Base-by-base conservation (phyloP, 345 rosid species). In the Erysimum cheiranthoides region DNA sequence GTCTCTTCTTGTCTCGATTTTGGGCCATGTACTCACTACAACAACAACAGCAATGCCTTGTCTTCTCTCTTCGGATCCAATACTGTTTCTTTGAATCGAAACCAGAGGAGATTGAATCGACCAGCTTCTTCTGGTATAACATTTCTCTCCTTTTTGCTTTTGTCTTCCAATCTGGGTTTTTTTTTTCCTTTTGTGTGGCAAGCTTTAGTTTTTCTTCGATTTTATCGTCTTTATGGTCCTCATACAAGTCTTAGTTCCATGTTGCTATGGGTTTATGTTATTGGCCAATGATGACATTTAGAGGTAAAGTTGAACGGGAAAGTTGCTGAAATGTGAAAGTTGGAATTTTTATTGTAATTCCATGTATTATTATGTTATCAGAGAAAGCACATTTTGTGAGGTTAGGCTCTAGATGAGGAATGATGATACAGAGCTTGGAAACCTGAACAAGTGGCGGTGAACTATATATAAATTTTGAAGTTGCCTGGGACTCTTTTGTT, bases 1-100 rank as follows among this genome's bases (percentile, higher is more conserved):
- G 78, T 87, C 80, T 77, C 74, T 68, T 88, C 96, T 12, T 90
- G 85, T 64, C 76, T 90, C 74, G 86, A 90, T 42, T 85, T 87
- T 58, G 90, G 88, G 79, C 94, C 96, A 6, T 93, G 91, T 68
- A 62, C 75, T 51, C 88, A 89, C 32, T 87, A 78, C 56, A 71
- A 73, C 77, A 76, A 69, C 84, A 85, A 86, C 38, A 77, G 32
- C 72, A 71, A 70, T 80, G 85, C 83, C n/a, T 52, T 82, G 53
- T 79, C 86, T 68, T 74, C 85, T 60, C 75, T 86, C 17, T 89
- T 87, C 65, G 85, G 87, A 79, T 85, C 85, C 59, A 82, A 73
- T 52, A 71, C 1, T 36, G 68, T 66, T 36, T 36, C 81, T 42
- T 16, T 81, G 43, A 79, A 83, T 77, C 87, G 84, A 25, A 81